These are phyloP conservation scores for Diaporthe batatas DNA, from an alignment of 2,329 filamentous ascomycete genomes.

Conservation along the genomic window DNA sequence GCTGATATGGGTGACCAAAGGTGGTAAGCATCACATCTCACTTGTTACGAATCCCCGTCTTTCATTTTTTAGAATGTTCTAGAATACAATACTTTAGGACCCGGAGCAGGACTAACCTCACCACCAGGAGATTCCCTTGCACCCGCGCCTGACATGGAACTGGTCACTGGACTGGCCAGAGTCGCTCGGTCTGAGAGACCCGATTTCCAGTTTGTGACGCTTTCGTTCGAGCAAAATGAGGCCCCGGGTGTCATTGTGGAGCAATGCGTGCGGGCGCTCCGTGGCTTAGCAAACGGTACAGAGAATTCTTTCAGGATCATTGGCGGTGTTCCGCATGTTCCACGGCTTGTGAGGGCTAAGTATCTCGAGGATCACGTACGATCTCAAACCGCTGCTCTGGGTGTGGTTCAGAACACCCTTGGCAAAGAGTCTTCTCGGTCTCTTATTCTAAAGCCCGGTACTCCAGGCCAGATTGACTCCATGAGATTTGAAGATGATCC, in stretches of 20 bases:
- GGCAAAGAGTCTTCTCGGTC: constrained; percentile 28
- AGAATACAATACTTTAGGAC: too few relatives aligned
- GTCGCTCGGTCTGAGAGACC: constrained; percentile 45
- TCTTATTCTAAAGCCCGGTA: constrained; percentile 38
- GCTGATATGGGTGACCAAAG: constrained; percentile 45
- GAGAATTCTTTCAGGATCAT: constrained; percentile 46
- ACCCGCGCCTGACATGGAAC: constrained; percentile 43
- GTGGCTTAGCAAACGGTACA: constrained; percentile 27
- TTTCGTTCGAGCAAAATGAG: constrained; percentile 44
- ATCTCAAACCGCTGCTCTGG: constrained; percentile 40
- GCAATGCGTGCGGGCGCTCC: constrained; percentile 38
- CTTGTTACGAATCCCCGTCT: too few relatives aligned
- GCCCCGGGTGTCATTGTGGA: constrained; percentile 32
- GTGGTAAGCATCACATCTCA: constrained; percentile 1
- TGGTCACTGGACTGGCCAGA: constrained; percentile 46
- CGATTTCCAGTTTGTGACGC: constrained; percentile 42
- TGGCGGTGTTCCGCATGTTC: constrained; percentile 37
- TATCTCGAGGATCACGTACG: constrained; percentile 43
- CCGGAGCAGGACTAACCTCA: too few relatives aligned
- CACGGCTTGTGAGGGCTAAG: constrained; percentile 43
- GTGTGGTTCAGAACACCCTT: constrained; percentile 22
- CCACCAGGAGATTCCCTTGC: neutral
- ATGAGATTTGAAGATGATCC: constrained; percentile 45
- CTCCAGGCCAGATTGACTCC: constrained; percentile 43
- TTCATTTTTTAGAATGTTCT: too few relatives aligned